Conservation (phyloP, 208 protist species). For the Novymonas esmeraldas region DNA sequence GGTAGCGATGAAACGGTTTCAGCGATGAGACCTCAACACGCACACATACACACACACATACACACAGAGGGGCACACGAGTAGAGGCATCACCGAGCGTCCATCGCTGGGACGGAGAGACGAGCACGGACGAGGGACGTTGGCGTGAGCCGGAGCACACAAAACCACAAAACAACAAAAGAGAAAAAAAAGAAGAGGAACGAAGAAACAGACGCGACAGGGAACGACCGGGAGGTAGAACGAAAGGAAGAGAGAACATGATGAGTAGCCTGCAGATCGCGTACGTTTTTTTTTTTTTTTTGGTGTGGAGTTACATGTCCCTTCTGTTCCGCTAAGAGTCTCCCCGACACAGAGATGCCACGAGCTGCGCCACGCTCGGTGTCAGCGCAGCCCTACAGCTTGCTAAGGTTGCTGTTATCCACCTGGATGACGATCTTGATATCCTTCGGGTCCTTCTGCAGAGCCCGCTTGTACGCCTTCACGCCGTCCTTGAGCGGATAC, state of each 20-base stretch:
- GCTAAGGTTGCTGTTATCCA: constrained; percentile 33
- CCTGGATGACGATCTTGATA: constrained; percentile 56
- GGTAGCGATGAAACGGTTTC: no score
- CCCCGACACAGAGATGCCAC: no score
- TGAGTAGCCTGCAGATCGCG: no score
- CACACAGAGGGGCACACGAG: background rate
- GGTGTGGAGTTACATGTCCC: no score
- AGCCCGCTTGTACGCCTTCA: constrained; percentile 47
- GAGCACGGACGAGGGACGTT: background rate
- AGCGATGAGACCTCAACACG: background rate
- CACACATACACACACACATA: background rate
- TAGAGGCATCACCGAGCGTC: no score
- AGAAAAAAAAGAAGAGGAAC: no score
- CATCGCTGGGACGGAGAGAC: background rate
- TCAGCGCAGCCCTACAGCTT: constrained; percentile 25
- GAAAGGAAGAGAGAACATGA: background rate
- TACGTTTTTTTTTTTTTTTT: no score
- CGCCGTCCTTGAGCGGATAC: constrained; percentile 41
- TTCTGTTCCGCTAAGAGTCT: no score
- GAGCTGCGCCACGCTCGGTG: no score
- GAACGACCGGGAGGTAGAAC: background rate
- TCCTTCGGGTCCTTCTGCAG: constrained; percentile 42
- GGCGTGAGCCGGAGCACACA: no score
- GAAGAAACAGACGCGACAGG: background rate
- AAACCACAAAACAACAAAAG: no score